Evolutionary conservation across 1,284 basidiomycete species (phyloP).

Genomic region (Puccinia polysora): DNA sequence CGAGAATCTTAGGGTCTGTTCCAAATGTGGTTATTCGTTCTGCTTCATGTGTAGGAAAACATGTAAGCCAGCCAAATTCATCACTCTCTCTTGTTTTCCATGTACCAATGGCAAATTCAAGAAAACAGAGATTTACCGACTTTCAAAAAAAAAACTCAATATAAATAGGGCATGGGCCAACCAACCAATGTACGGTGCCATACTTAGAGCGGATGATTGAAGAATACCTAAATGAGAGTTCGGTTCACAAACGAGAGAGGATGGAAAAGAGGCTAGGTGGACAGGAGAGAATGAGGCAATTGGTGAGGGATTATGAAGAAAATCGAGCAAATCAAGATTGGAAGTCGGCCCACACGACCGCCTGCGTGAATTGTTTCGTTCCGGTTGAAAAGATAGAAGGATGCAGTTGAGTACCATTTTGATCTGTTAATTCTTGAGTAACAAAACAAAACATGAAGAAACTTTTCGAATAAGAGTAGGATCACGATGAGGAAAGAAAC

Average conservation of each 20-base stretch:
- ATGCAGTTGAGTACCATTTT: slow-evolving; percentile 7
- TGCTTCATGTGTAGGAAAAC: slow-evolving; percentile 29
- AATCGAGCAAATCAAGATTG: slow-evolving; percentile 12
- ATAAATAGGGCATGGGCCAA: slow-evolving; percentile 20
- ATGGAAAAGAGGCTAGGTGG: not conserved
- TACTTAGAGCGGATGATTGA: not conserved
- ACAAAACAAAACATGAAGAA: too few species aligned
- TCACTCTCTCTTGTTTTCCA: not conserved
- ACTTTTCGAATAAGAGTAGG: too few species aligned
- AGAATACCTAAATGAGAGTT: not conserved
- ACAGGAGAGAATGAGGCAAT: not conserved
- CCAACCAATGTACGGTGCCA: slow-evolving; percentile 8
- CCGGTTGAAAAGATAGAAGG: slow-evolving; percentile 23
- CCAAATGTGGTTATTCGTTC: slow-evolving; percentile 2
- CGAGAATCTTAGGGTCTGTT: slow-evolving; percentile 17
- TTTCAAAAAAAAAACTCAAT: not conserved
- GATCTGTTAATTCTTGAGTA: not conserved
- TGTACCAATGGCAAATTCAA: not conserved
- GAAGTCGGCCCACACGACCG: not conserved
- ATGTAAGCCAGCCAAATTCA: not conserved
- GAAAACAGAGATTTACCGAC: not conserved
- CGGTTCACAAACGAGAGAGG: not conserved
- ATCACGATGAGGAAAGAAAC: too few species aligned
- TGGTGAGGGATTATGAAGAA: slow-evolving; percentile 11
- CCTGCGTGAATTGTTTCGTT: slow-evolving; percentile 11